These are phyloP conservation scores for Casuarina cunninghamiana DNA, from an alignment of 306 rosid species.

Conservation along the genomic window DNA sequence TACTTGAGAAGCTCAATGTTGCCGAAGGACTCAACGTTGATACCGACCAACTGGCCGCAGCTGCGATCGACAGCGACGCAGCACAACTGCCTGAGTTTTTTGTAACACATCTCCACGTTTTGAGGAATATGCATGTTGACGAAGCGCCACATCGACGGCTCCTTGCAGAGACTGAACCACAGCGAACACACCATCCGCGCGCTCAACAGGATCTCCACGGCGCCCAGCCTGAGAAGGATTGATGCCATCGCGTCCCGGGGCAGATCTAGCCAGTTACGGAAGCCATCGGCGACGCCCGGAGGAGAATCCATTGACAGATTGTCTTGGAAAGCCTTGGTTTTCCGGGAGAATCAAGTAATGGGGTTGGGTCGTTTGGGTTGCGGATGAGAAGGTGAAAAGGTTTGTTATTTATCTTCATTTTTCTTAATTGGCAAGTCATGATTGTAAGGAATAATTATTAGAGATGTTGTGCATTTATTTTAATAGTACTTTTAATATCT, in stretches of 20 bases:
- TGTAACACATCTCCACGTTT: no score
- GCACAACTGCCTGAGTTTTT: no score
- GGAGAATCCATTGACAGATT: neutral
- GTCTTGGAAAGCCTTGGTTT: no score
- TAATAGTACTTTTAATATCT: no score
- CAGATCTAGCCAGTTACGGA: conserved; percentile 51
- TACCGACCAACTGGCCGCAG: conserved; percentile 39
- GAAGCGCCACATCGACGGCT: conserved; percentile 31
- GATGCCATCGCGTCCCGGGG: conserved; percentile 46
- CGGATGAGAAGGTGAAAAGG: no score
- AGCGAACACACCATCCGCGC: conserved; percentile 47
- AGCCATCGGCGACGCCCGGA: neutral
- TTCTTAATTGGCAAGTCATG: no score
- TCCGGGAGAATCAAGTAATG: no score
- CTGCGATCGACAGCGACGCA: conserved; percentile 23
- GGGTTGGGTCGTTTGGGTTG: no score
- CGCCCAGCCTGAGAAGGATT: conserved; percentile 46
- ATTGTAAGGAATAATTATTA: no score
- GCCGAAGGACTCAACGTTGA: conserved; percentile 44
- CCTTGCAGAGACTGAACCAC: conserved; percentile 55
- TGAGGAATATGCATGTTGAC: conserved; percentile 19
- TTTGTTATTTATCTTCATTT: no score
- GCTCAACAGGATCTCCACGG: conserved; percentile 35
- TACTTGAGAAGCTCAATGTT: conserved; percentile 46
- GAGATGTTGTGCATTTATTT: no score